A percentile compares a stretch with the other conserved stretches of the same genome.
phyloP scores from a whole-genome alignment of 2,329 filamentous ascomycete species.

The Ceratocystis destructans region DNA sequence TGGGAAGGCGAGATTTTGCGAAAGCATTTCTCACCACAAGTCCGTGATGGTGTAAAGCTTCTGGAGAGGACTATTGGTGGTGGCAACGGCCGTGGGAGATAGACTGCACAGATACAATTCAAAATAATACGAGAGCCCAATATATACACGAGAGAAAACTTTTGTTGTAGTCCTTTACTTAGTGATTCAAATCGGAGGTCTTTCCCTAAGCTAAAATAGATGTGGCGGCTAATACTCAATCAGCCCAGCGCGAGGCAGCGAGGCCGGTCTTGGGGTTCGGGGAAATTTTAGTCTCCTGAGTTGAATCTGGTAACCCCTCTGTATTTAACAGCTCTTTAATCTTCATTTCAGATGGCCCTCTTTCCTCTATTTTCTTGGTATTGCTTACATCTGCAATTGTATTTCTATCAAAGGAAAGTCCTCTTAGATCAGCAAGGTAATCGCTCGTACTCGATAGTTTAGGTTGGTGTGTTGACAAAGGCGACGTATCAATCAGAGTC shows the following conservation, averaged over 20 bases:
- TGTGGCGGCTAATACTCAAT: neutral
- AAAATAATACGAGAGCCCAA: constrained; percentile 1
- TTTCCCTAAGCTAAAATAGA: neutral
- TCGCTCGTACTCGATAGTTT: neutral
- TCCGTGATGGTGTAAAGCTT: constrained; percentile 58
- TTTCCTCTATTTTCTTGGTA: neutral
- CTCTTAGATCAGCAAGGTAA: neutral
- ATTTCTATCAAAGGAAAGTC: neutral
- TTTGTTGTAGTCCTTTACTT: neutral
- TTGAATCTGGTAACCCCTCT: neutral
- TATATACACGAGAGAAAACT: neutral
- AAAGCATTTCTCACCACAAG: constrained; percentile 73
- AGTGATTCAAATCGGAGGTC: neutral
- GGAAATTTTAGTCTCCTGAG: neutral
- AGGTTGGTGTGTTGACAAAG: neutral
- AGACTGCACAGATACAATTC: neutral
- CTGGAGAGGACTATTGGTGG: constrained; percentile 51
- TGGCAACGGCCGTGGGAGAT: constrained; percentile 12
- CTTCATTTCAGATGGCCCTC: no score
- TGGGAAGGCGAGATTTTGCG: constrained; percentile 88
- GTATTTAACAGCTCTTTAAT: neutral
- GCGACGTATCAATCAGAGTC: neutral
- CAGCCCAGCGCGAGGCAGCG: constrained; percentile 7
- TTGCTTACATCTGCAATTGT: neutral
- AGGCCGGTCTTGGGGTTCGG: constrained; percentile 2